Evolutionary conservation across 371 early-diverging fungal species (phyloP).

Genomic region (Chytridiales sp.): DNA sequence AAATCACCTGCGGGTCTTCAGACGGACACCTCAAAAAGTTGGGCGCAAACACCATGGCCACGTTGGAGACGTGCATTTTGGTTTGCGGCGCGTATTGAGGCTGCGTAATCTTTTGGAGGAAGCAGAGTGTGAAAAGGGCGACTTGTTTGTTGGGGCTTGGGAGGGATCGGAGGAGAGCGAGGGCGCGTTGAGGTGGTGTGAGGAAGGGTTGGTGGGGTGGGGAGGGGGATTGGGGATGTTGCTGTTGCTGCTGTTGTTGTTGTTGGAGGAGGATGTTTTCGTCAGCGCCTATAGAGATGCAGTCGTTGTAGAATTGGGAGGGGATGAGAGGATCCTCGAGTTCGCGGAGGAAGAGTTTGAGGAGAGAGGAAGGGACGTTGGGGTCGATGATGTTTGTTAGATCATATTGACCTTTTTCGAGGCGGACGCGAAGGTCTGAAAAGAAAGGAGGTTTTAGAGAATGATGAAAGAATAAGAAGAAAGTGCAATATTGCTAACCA

Average conservation of each 20-base stretch:
- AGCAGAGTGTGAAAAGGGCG: neutral
- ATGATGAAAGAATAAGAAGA: neutral
- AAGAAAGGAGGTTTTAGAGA: neutral
- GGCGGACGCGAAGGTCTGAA: slow-evolving; percentile 58
- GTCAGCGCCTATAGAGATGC: slow-evolving; percentile 42
- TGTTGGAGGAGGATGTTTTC: too few species aligned
- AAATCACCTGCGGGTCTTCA: slow-evolving; percentile 70
- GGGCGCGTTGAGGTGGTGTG: too few species aligned
- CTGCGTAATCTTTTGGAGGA: slow-evolving; percentile 67
- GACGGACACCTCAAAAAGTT: slow-evolving; percentile 87
- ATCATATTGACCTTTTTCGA: slow-evolving; percentile 82
- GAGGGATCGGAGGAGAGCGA: too few species aligned
- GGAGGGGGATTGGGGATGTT: too few species aligned
- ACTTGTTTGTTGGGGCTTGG: too few species aligned
- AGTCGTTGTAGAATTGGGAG: slow-evolving; percentile 64
- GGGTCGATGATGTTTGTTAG: slow-evolving; percentile 75
- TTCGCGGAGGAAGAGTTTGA: slow-evolving; percentile 93
- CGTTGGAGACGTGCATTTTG: slow-evolving; percentile 83
- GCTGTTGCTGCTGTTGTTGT: too few species aligned
- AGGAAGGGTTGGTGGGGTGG: too few species aligned
- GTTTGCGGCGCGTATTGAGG: slow-evolving; percentile 68
- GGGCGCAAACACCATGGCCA: slow-evolving; percentile 98
- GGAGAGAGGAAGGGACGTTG: slow-evolving; percentile 86
- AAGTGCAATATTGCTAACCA: slow-evolving; percentile 46
- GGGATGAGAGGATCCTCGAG: slow-evolving; percentile 89